These are phyloP conservation scores for Blastocystis sp. DNA, from an alignment of 352 stramenopile species.

Conservation along the genomic window DNA sequence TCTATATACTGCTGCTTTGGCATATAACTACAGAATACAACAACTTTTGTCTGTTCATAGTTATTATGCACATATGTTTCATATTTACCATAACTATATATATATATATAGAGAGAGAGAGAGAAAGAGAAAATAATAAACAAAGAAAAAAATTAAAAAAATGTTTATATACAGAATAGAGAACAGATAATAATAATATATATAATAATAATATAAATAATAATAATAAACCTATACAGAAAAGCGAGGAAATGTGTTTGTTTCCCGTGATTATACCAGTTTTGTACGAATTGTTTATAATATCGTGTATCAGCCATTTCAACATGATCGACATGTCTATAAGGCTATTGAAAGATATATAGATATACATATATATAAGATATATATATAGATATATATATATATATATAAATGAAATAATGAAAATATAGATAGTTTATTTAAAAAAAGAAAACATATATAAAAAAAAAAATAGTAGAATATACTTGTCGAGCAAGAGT, in stretches of 20 bases:
- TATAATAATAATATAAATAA: no score
- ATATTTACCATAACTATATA: constrained; percentile 28
- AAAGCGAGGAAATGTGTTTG: constrained; percentile 10
- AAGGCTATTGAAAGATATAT: constrained; percentile 11
- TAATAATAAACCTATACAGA: no score
- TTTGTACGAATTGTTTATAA: constrained; percentile 19
- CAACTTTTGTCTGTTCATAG: constrained; percentile 12
- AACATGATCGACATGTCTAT: constrained; percentile 31
- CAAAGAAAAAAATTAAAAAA: no score
- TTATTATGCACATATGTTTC: neutral
- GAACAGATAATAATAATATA: no score
- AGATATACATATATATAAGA: no score
- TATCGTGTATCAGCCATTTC: constrained; percentile 20
- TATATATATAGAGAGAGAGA: no score
- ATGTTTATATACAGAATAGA: no score
- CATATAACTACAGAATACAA: constrained; percentile 23
- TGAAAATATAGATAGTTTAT: no score
- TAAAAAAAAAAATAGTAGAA: neutral
- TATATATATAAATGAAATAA: no score
- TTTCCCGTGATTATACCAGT: constrained; percentile 17
- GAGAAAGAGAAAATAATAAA: no score
- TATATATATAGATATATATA: no score
- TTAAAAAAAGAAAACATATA: no score
- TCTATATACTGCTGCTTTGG: constrained; percentile 14
- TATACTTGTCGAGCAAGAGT: constrained; percentile 22